phyloP scores from a whole-genome alignment of 116 monocot species.

The Phalaenopsis hybrid region DNA sequence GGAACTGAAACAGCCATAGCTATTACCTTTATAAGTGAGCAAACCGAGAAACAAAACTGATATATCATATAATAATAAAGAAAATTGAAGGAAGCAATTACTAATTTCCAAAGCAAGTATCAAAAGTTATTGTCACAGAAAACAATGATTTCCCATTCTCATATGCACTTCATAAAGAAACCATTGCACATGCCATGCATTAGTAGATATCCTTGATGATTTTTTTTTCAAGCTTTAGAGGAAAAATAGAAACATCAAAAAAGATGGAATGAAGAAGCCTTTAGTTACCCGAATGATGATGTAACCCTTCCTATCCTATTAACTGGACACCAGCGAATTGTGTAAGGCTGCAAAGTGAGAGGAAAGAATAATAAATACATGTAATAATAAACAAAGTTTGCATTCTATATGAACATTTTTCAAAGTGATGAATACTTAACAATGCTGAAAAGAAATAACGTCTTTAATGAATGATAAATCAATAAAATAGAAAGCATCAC shows the following conservation, averaged over 20 bases:
- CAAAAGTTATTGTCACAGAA: neutral
- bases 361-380: neutral
- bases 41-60: neutral
- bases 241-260: neutral
- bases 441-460: neutral
- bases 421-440: neutral
- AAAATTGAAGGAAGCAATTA: neutral
- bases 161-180: neutral
- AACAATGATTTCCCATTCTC: neutral
- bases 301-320: conserved; percentile 5
- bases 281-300: conserved; percentile 9
- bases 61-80: neutral
- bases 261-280: neutral
- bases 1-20: neutral
- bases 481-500: neutral
- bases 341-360: conserved; percentile 6
- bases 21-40: neutral
- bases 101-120: neutral
- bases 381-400: neutral
- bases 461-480: neutral
- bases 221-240: neutral
- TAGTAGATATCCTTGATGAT: neutral
- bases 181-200: neutral
- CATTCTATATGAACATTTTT: neutral
- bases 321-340: conserved; percentile 14